phyloP scores from a whole-genome alignment of 2,329 filamentous ascomycete species.

The Apiospora saccharicola region DNA sequence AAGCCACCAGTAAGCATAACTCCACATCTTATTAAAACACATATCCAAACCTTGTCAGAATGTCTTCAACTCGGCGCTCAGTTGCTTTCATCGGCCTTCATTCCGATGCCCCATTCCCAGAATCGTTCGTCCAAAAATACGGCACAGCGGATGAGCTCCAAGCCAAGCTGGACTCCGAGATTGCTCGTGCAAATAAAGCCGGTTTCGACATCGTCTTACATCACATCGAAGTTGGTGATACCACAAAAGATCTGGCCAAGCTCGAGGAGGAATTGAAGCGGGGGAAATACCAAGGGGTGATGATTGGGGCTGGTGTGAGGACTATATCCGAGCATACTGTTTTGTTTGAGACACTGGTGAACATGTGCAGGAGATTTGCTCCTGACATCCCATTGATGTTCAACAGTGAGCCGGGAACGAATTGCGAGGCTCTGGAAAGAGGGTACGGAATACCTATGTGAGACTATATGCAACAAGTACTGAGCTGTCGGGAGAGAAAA shows the following conservation, averaged over 20 bases:
- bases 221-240: neutral
- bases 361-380: neutral
- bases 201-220: conserved; percentile 6
- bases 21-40: no score
- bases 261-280: conserved; percentile 7
- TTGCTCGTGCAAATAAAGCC: conserved; percentile 2
- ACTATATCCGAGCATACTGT: conserved; percentile 8
- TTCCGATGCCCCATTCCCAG: conserved; percentile 7
- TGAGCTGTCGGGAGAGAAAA: no score
- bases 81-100: conserved; percentile 11
- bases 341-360: conserved; percentile 7
- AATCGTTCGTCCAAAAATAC: conserved; percentile 14
- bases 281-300: conserved; percentile 3
- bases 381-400: conserved; percentile 10
- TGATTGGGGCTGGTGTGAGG: conserved; percentile 11
- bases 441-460: conserved; percentile 2
- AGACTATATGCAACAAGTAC: neutral
- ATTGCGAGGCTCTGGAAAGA: conserved; percentile 10
- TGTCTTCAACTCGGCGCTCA: conserved; percentile 1
- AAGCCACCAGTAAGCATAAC: neutral
- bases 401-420: conserved; percentile 7
- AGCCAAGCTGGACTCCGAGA: neutral
- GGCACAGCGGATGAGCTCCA: neutral
- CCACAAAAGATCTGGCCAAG: neutral
- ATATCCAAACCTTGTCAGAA: neutral